Base-by-base conservation (phyloP, 2,329 filamentous ascomycete genomes). In the Epichloe bromicola region DNA sequence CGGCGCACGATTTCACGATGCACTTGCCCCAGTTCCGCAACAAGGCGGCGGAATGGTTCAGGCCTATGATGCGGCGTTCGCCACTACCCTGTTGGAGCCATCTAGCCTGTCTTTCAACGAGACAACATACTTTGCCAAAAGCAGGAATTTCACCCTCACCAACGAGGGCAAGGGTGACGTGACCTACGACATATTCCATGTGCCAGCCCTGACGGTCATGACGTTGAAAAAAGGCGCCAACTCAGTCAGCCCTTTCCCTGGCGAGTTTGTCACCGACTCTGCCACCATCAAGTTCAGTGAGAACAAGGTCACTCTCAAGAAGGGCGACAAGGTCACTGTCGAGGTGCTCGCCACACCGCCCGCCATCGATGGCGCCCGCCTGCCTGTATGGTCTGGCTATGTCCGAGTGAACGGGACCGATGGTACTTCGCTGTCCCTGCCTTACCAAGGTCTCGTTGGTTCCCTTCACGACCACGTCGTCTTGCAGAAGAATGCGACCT, bases 21-120 rank as follows among this genome's bases (percentile, higher is more conserved):
- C 63, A n/a, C 62, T 74, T 1, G 72, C 74, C 1, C 75, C 78
- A 0, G 73, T 79, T 11, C 60, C 72, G 2, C 78, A 82, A 60
- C 74, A 79, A 56, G 78, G 78, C 37, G 72, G 66, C 65, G 3
- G 61, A 17, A 41, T 66, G 23, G 45, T 54, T 3, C 74, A 79
- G 55, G 77, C 74, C 2, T 76, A 73, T 59, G 73, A 79, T 50
- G 74, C 76, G 14, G 73, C 77, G 10, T 71, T 74, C 56, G 65
- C 73, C n/a, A 74, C 69, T 1, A 73, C 71, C 1, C 57, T 74
- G 19, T 64, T 81, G 20, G 73, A 72, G 60, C 70, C 68, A 15
- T 72, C 73, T 33, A 75, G 71, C 60, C 65, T 83, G 14, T 69
- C 74, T 7, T 79, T 81, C 65, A 81, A 82, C 60, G 78, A 82